phyloP scores from a whole-genome alignment of 2,329 filamentous ascomycete genomes.

The Cryphonectria radicalis region DNA sequence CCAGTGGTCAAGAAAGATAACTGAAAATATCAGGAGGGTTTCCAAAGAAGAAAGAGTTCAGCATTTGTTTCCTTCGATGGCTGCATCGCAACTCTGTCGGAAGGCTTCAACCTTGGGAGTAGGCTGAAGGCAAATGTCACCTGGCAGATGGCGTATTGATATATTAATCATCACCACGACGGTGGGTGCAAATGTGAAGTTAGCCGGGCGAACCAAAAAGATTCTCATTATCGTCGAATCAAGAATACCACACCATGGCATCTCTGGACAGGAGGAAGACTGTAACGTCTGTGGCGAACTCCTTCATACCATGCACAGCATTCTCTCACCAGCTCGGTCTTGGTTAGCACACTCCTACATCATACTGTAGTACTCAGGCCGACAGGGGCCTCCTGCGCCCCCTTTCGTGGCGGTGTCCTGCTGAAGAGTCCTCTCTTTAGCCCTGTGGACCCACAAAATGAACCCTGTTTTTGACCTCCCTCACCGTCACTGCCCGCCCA shows the following conservation, averaged over 20 bases:
- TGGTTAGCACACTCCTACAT: neutral
- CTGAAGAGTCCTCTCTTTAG: neutral
- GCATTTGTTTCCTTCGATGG: neutral
- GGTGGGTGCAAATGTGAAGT: neutral
- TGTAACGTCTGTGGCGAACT: neutral
- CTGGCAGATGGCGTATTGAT: neutral
- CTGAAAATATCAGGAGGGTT: neutral
- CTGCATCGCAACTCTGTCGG: no score
- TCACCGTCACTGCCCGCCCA: neutral
- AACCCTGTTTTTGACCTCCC: constrained; percentile 6
- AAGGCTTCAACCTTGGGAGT: neutral
- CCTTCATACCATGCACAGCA: neutral
- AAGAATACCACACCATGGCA: neutral
- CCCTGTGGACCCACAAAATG: constrained; percentile 1
- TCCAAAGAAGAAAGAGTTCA: neutral
- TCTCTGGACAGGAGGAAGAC: neutral
- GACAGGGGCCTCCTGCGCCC: constrained; percentile 12
- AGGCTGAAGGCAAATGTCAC: neutral
- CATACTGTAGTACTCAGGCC: neutral
- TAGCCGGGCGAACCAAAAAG: neutral
- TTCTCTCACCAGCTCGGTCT: neutral
- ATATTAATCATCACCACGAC: neutral
- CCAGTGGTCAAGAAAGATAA: neutral
- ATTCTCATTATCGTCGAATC: neutral
- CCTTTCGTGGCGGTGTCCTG: constrained; percentile 12